Evolutionary conservation across 139 green algal species (phyloP), one percentile per base, ranked within the genome.

Genomic region (Chlamydomonas sp.): DNA sequence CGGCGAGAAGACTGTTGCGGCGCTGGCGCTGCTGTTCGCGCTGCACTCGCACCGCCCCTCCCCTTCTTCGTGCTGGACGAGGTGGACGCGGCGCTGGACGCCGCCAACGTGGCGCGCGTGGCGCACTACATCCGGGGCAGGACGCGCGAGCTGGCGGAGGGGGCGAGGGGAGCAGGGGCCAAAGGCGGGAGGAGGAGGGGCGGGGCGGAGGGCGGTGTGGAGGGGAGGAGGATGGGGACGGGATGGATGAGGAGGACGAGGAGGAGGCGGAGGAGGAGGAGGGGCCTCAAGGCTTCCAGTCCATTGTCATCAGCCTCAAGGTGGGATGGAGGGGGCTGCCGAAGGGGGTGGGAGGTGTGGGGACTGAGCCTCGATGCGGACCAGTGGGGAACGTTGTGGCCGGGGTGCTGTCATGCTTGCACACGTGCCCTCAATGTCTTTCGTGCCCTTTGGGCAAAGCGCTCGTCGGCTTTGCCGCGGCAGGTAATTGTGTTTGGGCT

Each of bases 61-160:
- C 2, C 97, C 18, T 99, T 99, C 89, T 99, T 99, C 90, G 97
- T 99, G 61, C 94, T 99, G 77, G 98, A 99, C 90, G 98, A 99
- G 94, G 92, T 91, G 83, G 96, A 98, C 84, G 97, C 97, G 1
- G 97, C 97, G 0, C 93, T 99, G 80, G 98, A 99, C 90, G 97
- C 97, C 17, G 94, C 94, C 80, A 99, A 99, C 87, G 97, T 99
- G 62, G 94, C 96, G 17, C 92, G 95, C 0, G 96, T 99, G 67
- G 98, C 98, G 12, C 92, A 93, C 76, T 99, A 98, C 94, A 97
- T 99, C 78, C 93, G 94, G 14, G 78, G 89, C 66, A 94, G 95
- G 85, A 98, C 97, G 9, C 91, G 93, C 59, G 76, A 7, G 68
- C 73, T 49, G 76, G 66, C 1, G 58, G 57, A 6, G 77, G 63